Conservation (phyloP, 2,329 filamentous ascomycete genomes). For the Sporothrix schenckii region DNA sequence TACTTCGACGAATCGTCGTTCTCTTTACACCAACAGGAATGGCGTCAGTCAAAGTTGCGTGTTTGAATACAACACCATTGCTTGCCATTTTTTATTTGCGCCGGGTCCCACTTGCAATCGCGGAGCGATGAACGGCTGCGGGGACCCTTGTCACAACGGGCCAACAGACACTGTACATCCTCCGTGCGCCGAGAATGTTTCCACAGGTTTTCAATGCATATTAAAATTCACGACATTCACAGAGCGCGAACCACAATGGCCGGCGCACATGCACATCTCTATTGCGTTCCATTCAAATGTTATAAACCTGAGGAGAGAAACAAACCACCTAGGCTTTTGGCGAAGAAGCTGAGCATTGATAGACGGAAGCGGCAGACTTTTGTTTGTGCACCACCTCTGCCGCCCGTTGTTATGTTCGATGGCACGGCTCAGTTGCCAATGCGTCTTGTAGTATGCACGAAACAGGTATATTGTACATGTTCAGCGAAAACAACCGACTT, state of each 20-base stretch:
- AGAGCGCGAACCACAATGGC: background rate
- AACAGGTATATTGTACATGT: background rate
- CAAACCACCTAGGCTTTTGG: too few species aligned
- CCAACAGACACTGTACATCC: background rate
- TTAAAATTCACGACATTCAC: background rate
- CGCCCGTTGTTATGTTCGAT: too few species aligned
- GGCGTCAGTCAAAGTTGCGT: background rate
- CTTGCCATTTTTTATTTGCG: background rate
- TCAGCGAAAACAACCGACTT: constrained; percentile 1
- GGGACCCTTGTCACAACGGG: constrained; percentile 10
- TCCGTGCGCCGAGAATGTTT: constrained; percentile 11
- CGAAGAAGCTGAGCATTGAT: too few species aligned
- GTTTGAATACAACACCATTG: background rate
- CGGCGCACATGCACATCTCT: too few species aligned
- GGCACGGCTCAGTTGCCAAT: background rate
- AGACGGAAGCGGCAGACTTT: too few species aligned
- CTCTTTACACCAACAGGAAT: background rate
- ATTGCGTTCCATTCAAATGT: too few species aligned
- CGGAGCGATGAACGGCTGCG: background rate
- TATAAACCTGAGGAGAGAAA: too few species aligned
- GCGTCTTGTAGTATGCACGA: constrained; percentile 9
- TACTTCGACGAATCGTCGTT: background rate
- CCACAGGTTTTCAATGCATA: background rate
- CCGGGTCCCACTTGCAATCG: background rate
- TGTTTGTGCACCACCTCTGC: too few species aligned